phyloP scores from a whole-genome alignment of 345 rosid genomes.

The Eucalyptus regnans region DNA sequence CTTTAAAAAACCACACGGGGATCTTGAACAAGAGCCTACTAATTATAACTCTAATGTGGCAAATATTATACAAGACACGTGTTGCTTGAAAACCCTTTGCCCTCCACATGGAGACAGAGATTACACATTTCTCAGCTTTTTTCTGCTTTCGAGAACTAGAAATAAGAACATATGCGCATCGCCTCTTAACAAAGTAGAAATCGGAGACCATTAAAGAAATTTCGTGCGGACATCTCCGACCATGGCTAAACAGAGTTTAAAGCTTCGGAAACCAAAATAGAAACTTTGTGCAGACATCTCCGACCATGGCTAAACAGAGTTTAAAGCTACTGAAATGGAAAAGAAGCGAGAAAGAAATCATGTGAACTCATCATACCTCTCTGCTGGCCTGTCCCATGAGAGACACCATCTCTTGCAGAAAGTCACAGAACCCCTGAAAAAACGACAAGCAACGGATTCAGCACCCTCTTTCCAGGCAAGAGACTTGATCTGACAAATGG shows the following conservation, averaged over 20 bases:
- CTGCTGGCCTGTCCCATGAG: constrained; percentile 26
- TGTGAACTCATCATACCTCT: constrained; percentile 10
- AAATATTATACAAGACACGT: neutral
- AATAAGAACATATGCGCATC: neutral
- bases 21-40: neutral
- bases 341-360: neutral
- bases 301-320: neutral
- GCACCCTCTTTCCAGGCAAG: neutral
- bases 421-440: constrained; percentile 40
- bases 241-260: neutral
- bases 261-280: neutral
- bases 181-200: neutral
- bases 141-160: neutral
- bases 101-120: neutral
- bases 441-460: neutral
- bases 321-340: neutral
- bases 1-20: neutral
- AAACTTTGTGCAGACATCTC: neutral
- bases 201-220: neutral
- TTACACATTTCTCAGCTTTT: neutral
- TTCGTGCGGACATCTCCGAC: neutral
- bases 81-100: neutral
- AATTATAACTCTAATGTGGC: neutral
- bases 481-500: neutral
- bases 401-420: constrained; percentile 34